Evolutionary conservation across 2,329 filamentous ascomycete species (phyloP), one percentile per base, ranked within the genome.

Genomic region (Neonectria punicea): DNA sequence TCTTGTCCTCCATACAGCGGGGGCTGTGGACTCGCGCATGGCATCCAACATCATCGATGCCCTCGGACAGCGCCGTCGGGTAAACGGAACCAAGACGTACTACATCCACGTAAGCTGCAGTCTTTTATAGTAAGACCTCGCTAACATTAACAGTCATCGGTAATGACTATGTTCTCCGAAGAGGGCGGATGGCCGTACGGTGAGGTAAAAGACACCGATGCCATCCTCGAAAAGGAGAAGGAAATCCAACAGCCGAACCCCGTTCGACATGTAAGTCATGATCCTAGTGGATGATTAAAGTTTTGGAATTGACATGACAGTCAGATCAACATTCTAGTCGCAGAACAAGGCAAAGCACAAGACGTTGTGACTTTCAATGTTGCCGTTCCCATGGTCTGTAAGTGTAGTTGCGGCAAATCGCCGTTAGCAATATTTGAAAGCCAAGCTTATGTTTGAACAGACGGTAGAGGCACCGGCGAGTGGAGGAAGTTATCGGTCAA

Each of bases 1-100:
- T 54, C 74, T 81, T n/a, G 68, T 81, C 32, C 59, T 81, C 14
- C 76, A 82, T 53, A 77, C 74, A 2, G 78, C 79, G 7, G 76
- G 76, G 54, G 75, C 75, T 16, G 67, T 78, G 18, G 71, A 78
- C 10, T 64, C 71, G 13, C 47, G 32, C 6, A 58, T 78, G 20
- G 61, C 68, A 16, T 60, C 73, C 6, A 69, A 77, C 61, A 59
- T 81, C 7, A 71, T 82, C 47, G 71, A 68, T 14, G 79, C 76
- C 11, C 74, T 82, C 4, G 76, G 76, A n/a, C 67, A 77, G 18
- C 75, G 73, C 8, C 74, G 68, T 3, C 67, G 70, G 59, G 58
- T 36, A 3, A 76, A 60, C 34, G 75, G 73, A 18, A 69, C 67
- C 13, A 65, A 77, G 5, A 70, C 67, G 4, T 78, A 76, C 55